phyloP scores from a whole-genome alignment of 1,284 basidiomycete species.

The Moniliophthora roreri region DNA sequence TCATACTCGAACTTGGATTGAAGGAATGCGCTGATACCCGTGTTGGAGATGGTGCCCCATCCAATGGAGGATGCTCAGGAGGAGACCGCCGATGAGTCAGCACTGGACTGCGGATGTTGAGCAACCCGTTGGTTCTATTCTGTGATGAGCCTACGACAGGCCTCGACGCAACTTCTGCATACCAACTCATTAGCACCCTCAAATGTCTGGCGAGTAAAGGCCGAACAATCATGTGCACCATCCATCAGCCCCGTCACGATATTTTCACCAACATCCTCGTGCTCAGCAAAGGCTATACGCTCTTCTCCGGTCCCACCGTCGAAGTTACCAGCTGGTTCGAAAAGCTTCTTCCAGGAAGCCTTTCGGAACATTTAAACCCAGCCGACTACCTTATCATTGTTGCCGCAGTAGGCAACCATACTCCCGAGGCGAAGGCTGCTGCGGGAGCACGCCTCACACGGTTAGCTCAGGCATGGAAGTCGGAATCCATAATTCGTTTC shows the following conservation, averaged over 20 bases:
- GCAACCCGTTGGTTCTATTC: constrained; percentile 45
- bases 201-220: constrained; percentile 42
- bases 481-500: constrained; percentile 6
- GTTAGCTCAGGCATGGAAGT: constrained; percentile 31
- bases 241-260: constrained; percentile 54
- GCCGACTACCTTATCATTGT: constrained; percentile 51
- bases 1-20: constrained; percentile 49
- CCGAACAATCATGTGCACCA: constrained; percentile 45
- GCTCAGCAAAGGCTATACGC: constrained; percentile 41
- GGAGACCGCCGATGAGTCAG: constrained; percentile 39
- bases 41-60: constrained; percentile 43
- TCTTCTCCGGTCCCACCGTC: constrained; percentile 38
- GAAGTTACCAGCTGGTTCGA: constrained; percentile 41
- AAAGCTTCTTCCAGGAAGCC: constrained; percentile 28
- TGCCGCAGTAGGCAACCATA: constrained; percentile 41
- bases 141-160: constrained; percentile 46
- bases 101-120: constrained; percentile 39
- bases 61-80: constrained; percentile 47
- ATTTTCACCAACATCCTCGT: constrained; percentile 47
- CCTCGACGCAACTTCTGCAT: constrained; percentile 48
- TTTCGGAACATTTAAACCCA: constrained; percentile 31
- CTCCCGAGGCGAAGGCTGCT: constrained; percentile 34
- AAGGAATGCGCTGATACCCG: constrained; percentile 41
- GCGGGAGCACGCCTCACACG: constrained; percentile 24
- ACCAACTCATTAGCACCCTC: constrained; percentile 45